Evolutionary conservation across 495 filamentous ascomycete species (phyloP), one percentile per base, ranked within the genome.

Genomic region (Penicillium odoratum): DNA sequence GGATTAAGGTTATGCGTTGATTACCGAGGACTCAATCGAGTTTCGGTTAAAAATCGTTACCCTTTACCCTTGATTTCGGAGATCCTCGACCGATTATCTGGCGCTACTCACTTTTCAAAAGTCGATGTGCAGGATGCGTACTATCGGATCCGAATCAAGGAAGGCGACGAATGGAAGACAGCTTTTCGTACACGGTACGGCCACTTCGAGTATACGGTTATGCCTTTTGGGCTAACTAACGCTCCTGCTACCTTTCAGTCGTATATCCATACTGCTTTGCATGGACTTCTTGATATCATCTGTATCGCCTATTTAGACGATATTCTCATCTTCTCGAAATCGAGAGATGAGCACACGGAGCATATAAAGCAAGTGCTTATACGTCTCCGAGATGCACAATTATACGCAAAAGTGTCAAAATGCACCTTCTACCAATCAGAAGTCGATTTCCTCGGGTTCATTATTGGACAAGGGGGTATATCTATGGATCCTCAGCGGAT

Each of bases 151-250:
- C 9, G 7, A 30, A 49, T 49, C 9, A 49, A n/a, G 31, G 3
- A 28, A 31, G n/a, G 16, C 7, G 11, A 30, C 31, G 31, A 49
- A 13, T 49, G 15, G 31, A 30, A 31, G 26, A 30, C 26, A 4
- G 15, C 15, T 30, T 30, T 49, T 15, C 31, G 31, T 29, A 49
- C 7, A 4, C 7, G 7, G 7, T 49, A 49, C 8, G 31, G 26
- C 5, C 31, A 49, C 26, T 49, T 49, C 31, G 31, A 30, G 31
- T 49, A 49, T 49, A 49, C 21, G 15, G 31, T 49, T 13, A 49
- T 49, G 31, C 16, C 26, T 13, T 49, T 49, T 49, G 31, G 30
- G 13, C 9, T 49, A 30, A 51, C 5, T 51, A 51, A 51, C 16
- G 38, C 38, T 16, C 21, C 16, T 51, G 38, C n/a, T n/a, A n/a